Evolutionary conservation across 371 early-diverging fungal genomes (phyloP), one percentile per base, ranked within the genome.

Genomic region (Funneliformis caledonium): DNA sequence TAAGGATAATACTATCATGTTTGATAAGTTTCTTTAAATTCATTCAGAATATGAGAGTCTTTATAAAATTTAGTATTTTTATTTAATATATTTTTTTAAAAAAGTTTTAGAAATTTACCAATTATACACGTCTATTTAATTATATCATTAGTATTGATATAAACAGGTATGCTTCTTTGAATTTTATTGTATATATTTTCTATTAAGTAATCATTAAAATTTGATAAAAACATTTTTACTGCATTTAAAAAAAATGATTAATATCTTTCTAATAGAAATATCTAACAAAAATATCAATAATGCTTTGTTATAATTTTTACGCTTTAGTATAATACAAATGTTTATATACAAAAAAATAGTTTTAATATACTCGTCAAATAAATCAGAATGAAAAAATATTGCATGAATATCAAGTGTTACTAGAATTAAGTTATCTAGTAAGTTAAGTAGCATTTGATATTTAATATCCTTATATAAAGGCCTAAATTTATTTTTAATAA

Each of bases 121-220:
- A 67, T 67, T 67, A 42, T 22, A 37, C 42, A 67, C 1, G 43
- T 43, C 19, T 72, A 16, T 2, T 72, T 19, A 14, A 72, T 72
- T 4, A 72, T 72, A 72, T 45, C n/a, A 19, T 72, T 5, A 2
- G 19, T 11, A 22, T 1, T 48, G 0, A 19, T 1, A 50, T 31
- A 52, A 3, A 12, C 1, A 10, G 1, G 8, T 11, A 26, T 72
- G 26, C 5, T 45, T 45, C 50, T 50, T 19, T 50, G 1, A 2
- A 72, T 5, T 50, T 52, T 50, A 52, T 31, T 72, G 48, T 72
- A 11, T 2, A 72, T 48, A 50, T 72, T 72, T 50, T 72, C 50
- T n/a, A 72, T 50, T 11, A 2, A 52, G 8, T 72, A 72, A 10
- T 72, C 52, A 52, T 72, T 72, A 72, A 72, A 72, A 72, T 52